Conservation (phyloP, 2,329 filamentous ascomycete species). For the Fusarium odoratissimum region DNA sequence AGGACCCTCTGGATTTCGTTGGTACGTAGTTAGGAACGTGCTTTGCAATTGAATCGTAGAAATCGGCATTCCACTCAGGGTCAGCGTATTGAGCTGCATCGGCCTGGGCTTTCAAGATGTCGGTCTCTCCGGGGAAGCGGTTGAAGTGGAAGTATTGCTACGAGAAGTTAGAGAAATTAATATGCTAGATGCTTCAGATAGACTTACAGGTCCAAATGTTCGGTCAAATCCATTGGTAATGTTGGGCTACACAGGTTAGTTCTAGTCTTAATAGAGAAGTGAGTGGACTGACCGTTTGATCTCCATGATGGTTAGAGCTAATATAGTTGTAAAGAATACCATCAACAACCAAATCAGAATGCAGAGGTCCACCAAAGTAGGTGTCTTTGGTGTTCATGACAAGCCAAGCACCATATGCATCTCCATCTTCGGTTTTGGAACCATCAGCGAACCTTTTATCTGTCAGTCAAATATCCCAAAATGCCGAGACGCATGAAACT, state of each 20-base stretch:
- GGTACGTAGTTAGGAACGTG: constrained; percentile 70
- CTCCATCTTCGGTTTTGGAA: constrained; percentile 58
- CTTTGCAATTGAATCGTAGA: constrained; percentile 72
- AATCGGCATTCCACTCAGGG: constrained; percentile 66
- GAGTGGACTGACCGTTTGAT: constrained; percentile 55
- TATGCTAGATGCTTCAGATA: neutral
- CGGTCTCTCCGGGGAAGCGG: constrained; percentile 57
- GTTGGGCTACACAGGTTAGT: constrained; percentile 57
- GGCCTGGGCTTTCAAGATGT: constrained; percentile 60
- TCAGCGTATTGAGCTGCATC: constrained; percentile 65
- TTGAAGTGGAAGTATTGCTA: constrained; percentile 72
- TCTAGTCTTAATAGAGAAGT: neutral
- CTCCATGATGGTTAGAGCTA: constrained; percentile 72
- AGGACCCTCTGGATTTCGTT: constrained; percentile 61
- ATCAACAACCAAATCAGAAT: constrained; percentile 72
- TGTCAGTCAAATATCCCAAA: constrained; percentile 2
- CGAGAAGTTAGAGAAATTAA: neutral
- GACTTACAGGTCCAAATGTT: constrained; percentile 67
- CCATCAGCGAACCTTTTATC: constrained; percentile 49
- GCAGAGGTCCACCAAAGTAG: constrained; percentile 70
- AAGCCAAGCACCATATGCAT: constrained; percentile 70
- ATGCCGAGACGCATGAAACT: neutral
- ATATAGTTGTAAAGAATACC: constrained; percentile 75
- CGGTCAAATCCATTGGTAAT: constrained; percentile 73
- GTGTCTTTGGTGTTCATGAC: constrained; percentile 74